Conservation (phyloP, 495 filamentous ascomycete species). For the Pseudevernia furfuracea region DNA sequence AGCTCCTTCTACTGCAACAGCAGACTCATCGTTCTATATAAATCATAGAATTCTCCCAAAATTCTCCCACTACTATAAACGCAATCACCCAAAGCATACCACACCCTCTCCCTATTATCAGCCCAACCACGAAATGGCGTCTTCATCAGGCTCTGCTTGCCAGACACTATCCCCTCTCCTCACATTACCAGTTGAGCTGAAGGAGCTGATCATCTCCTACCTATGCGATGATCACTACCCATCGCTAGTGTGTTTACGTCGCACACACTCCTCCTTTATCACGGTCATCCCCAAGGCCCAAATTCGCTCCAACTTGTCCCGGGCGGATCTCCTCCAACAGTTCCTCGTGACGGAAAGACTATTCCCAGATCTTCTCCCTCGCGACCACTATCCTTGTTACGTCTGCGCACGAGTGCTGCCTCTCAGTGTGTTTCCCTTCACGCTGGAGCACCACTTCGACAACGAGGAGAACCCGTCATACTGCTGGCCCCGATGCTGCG, state of each 20-base stretch:
- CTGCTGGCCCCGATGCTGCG: not conserved
- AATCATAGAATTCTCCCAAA: too few species aligned
- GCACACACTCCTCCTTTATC: not conserved
- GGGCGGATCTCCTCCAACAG: not conserved
- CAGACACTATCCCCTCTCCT: not conserved
- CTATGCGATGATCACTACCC: not conserved
- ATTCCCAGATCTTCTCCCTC: not conserved
- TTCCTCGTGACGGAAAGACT: not conserved
- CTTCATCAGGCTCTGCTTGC: too few species aligned
- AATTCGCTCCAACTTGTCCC: not conserved
- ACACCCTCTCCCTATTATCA: not conserved
- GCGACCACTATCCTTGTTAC: not conserved
- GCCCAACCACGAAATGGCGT: not conserved
- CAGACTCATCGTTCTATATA: too few species aligned
- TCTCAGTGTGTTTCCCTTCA: not conserved
- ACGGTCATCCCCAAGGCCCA: not conserved
- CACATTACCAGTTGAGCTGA: not conserved
- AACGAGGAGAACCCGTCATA: not conserved
- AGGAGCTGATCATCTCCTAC: not conserved
- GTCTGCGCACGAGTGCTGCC: not conserved
- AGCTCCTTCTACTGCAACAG: too few species aligned
- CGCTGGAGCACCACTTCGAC: not conserved
- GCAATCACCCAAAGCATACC: too few species aligned
- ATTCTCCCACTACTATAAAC: too few species aligned
- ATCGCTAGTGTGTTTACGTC: not conserved